A percentile compares a stretch with the other conserved stretches of the same genome.
Conservation (phyloP, 73 alveolate genomes). For the Loxodes magnus region DNA sequence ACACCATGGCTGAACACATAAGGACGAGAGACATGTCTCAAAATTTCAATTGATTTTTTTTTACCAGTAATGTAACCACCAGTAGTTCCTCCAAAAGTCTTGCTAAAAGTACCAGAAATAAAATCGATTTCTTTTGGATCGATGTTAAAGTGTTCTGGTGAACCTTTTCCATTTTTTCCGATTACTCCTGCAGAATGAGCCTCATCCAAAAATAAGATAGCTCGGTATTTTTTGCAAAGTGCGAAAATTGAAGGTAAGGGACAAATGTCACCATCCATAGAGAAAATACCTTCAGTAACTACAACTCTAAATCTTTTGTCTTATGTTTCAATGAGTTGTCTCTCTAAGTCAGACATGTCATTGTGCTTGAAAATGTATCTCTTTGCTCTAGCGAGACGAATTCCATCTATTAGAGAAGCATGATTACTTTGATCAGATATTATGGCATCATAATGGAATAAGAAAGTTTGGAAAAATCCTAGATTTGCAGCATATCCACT, state of each 20-base stretch:
- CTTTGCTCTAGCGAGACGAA: slow-evolving; percentile 59
- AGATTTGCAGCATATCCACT: slow-evolving; percentile 16
- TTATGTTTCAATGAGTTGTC: slow-evolving; percentile 27
- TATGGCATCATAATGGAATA: slow-evolving; percentile 18
- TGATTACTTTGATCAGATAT: slow-evolving; percentile 19
- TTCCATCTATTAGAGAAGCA: slow-evolving; percentile 36
- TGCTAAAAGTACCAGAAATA: slow-evolving; percentile 47
- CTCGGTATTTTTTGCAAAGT: slow-evolving; percentile 43
- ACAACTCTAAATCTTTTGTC: slow-evolving; percentile 28
- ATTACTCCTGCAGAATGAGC: slow-evolving; percentile 64
- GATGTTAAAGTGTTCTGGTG: slow-evolving; percentile 42
- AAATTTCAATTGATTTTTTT: slow-evolving; percentile 26
- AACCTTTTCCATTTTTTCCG: slow-evolving; percentile 72
- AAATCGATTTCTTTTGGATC: slow-evolving; percentile 43
- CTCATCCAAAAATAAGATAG: slow-evolving; percentile 55
- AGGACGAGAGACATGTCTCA: no score
- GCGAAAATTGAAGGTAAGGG: slow-evolving; percentile 37
- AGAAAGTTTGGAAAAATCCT: slow-evolving; percentile 15
- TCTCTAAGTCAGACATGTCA: slow-evolving; percentile 34
- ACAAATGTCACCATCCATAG: slow-evolving; percentile 73
- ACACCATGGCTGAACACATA: no score
- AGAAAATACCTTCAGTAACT: slow-evolving; percentile 71
- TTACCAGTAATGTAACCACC: slow-evolving; percentile 66
- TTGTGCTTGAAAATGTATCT: slow-evolving; percentile 43
- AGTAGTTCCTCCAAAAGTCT: slow-evolving; percentile 55